These are phyloP conservation scores for Myxozyma mucilagina DNA, from an alignment of 805 yeast genomes.

Conservation along the genomic window DNA sequence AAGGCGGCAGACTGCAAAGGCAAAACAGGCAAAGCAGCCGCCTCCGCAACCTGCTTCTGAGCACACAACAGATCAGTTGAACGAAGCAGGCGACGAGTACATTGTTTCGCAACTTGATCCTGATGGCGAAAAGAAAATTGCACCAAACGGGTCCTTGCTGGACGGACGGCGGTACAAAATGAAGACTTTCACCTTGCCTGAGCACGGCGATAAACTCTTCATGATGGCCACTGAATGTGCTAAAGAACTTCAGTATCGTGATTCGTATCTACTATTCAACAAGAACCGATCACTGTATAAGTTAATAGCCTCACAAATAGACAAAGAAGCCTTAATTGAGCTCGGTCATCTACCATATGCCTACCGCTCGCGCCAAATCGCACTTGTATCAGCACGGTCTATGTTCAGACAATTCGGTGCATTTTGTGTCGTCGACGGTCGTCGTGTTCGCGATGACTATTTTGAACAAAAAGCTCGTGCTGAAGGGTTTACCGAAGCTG, in stretches of 20 bases:
- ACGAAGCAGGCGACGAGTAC: conserved; percentile 41
- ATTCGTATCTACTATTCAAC: conserved; percentile 55
- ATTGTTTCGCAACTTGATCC: conserved; percentile 41
- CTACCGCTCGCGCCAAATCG: conserved; percentile 40
- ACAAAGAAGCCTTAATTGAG: conserved; percentile 43
- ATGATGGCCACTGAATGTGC: conserved; percentile 48
- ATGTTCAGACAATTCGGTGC: conserved; percentile 56
- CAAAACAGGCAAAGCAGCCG: conserved; percentile 1
- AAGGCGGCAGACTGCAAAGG: conserved; percentile 2
- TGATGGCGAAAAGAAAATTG: conserved; percentile 50
- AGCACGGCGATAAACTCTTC: conserved; percentile 43
- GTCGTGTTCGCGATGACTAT: conserved; percentile 55
- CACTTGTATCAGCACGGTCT: conserved; percentile 47
- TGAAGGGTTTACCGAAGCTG: conserved; percentile 49
- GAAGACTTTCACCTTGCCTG: conserved; percentile 46
- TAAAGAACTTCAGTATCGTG: conserved; percentile 48
- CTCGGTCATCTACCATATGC: conserved; percentile 38
- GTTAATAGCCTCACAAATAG: conserved; percentile 42
- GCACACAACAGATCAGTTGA: conserved; percentile 28
- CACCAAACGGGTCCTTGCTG: conserved; percentile 43
- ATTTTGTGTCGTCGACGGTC: conserved; percentile 49
- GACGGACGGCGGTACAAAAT: conserved; percentile 47
- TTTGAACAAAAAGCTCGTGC: conserved; percentile 51
- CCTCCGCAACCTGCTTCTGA: conserved; percentile 19
- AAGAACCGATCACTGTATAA: conserved; percentile 44